Evolutionary conservation across 805 yeast genomes (phyloP), one percentile per base, ranked within the genome.

Genomic region (Saccharomycopsis selenospora): DNA sequence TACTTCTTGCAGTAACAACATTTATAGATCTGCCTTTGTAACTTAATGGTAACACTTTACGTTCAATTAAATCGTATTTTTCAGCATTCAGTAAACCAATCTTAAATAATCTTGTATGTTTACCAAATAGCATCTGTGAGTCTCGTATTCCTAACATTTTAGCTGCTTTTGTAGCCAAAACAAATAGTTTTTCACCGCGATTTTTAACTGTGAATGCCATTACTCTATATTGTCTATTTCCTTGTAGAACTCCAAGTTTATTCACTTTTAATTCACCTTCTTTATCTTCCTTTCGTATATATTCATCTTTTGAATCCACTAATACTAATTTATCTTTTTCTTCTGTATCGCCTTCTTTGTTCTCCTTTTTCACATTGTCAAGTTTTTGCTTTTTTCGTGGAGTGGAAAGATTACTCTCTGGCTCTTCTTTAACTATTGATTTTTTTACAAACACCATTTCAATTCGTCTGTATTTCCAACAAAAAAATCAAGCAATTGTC

Each of bases 121-220:
- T 80, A 58, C 82, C 85, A 65, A 85, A 85, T 50, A 85, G 67
- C 48, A 82, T 70, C 59, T 85, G 85, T 10, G 89, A 80, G 61
- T 85, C 95, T 50, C 93, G 46, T 66, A 90, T 87, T 1, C 97
- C 97, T 53, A 91, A 87, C 58, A 89, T 78, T 56, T 98, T 76
- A 1, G 99, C 97, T 2, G 96, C 96, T 61, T 93, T 98, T 0
- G 98, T 90, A 1, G 96, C 84, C 42, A 93, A 76, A 95, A 91
- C 89, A 64, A 78, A 93, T 51, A 80, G 71, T 54, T 80, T 72
- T 20, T 79, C 76, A 5, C 95, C 96, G 46, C 78, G 64, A 20
- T 66, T 67, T 18, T 57, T 50, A 6, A 84, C 68, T 4, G 79
- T 80, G 63, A 85, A 85, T 0, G 84, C 75, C 51, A 80, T 87